Evolutionary conservation across 441 rosid species (phyloP).

Genomic region (Breynia disticha): DNA sequence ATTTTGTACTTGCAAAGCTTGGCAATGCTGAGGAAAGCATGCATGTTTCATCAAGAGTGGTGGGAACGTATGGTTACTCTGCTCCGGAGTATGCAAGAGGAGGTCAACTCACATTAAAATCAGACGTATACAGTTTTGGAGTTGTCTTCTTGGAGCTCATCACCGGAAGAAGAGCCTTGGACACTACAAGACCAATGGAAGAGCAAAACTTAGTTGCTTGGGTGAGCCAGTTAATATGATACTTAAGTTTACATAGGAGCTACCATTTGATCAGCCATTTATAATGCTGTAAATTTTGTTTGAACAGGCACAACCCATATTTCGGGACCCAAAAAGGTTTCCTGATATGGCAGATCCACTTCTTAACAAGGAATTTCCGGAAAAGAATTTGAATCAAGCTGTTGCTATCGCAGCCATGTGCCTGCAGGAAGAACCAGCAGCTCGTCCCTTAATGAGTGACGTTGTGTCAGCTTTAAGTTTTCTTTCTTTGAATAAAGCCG

Average conservation of each 20-base stretch:
- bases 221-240: slow-evolving; percentile 31
- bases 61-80: slow-evolving; percentile 87
- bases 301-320: slow-evolving; percentile 66
- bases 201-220: slow-evolving; percentile 90
- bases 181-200: slow-evolving; percentile 55
- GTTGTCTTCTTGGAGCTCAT: slow-evolving; percentile 78
- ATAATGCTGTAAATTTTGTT: not conserved
- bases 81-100: slow-evolving; percentile 79
- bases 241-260: not conserved
- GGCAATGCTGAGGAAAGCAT: slow-evolving; percentile 41
- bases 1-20: slow-evolving; percentile 51
- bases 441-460: slow-evolving; percentile 88
- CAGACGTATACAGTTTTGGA: slow-evolving; percentile 87
- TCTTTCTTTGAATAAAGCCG: slow-evolving; percentile 31
- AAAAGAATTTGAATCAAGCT: slow-evolving; percentile 74
- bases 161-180: slow-evolving; percentile 69
- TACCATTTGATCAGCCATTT: not conserved
- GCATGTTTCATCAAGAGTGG: slow-evolving; percentile 39
- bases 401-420: slow-evolving; percentile 97
- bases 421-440: slow-evolving; percentile 66
- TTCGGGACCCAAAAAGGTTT: slow-evolving; percentile 68
- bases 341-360: slow-evolving; percentile 84
- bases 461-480: slow-evolving; percentile 66
- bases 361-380: slow-evolving; percentile 40
- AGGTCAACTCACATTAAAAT: slow-evolving; percentile 47